Conservation (phyloP, 306 rosid species). For the Quercus aquifolioides region DNA sequence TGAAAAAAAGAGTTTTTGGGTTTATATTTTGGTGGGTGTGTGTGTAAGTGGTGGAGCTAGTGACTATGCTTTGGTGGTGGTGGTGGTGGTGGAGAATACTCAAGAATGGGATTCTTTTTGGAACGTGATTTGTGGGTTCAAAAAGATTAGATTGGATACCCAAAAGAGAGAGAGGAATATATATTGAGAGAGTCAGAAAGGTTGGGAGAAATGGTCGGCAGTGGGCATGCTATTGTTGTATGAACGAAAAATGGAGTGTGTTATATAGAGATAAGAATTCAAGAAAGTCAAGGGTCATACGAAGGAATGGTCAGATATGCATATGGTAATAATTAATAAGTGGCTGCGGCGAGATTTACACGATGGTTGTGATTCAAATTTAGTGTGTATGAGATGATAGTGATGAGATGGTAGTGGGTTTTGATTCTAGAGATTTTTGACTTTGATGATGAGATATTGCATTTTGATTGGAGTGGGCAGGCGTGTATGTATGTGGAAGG, state of each 20-base stretch:
- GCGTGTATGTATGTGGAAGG: too few relatives aligned
- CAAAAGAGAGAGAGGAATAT: too few relatives aligned
- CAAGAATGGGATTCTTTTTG: neutral
- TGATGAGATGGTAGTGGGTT: too few relatives aligned
- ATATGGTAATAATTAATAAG: neutral
- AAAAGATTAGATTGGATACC: neutral
- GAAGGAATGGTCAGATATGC: slow-evolving; percentile 26
- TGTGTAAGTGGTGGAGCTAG: too few relatives aligned
- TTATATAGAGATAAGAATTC: neutral
- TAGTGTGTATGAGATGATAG: neutral
- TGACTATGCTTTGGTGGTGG: too few relatives aligned
- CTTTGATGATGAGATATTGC: too few relatives aligned
- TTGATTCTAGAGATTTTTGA: too few relatives aligned
- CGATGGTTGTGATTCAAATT: neutral
- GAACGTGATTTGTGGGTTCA: too few relatives aligned
- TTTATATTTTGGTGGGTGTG: too few relatives aligned
- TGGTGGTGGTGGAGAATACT: neutral
- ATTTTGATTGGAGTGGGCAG: too few relatives aligned
- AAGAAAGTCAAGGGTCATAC: neutral
- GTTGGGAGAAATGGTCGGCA: neutral
- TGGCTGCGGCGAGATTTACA: neutral
- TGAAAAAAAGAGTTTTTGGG: too few relatives aligned
- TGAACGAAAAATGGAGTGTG: neutral
- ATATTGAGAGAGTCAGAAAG: neutral
- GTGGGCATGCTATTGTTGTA: too few relatives aligned